These are phyloP conservation scores for Porodaedalea pini DNA, from an alignment of 1,284 basidiomycete genomes.

Conservation along the genomic window DNA sequence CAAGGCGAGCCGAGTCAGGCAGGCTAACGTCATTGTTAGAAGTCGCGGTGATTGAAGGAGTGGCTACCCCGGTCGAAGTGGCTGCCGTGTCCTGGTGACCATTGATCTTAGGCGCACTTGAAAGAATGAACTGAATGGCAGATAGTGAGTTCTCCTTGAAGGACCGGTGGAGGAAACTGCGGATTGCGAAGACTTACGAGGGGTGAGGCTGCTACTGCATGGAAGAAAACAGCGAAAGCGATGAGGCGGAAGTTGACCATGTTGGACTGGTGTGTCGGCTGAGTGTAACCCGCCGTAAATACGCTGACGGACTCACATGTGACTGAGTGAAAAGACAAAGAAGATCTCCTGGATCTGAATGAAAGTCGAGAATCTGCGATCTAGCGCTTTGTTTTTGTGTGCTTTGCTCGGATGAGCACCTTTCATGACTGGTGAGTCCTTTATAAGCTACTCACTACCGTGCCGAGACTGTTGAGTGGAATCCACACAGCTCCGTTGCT, in stretches of 20 bases:
- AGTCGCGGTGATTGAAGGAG: not conserved
- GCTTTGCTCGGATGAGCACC: not conserved
- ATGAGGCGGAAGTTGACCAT: constrained; percentile 1
- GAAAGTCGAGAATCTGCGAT: not conserved
- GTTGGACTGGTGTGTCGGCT: not conserved
- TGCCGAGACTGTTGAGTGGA: not conserved
- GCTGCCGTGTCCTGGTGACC: not conserved
- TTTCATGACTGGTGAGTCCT: not conserved
- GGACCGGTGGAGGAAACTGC: not conserved
- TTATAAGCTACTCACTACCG: not conserved
- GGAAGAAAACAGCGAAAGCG: not conserved
- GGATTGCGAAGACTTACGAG: not conserved
- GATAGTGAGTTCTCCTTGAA: not conserved
- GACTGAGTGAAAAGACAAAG: not conserved
- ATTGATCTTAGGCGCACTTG: not conserved
- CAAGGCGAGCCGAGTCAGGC: constrained; percentile 5
- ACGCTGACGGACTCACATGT: not conserved
- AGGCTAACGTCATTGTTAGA: not conserved
- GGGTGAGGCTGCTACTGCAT: not conserved
- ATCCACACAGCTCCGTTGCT: not conserved
- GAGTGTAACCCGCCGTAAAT: not conserved
- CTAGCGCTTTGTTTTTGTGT: not conserved
- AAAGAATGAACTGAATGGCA: not conserved
- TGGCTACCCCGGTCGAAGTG: not conserved
- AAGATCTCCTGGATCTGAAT: constrained; percentile 1